Evolutionary conservation across 2,329 filamentous ascomycete species (phyloP).

Genomic region (Exophiala viscosa): DNA sequence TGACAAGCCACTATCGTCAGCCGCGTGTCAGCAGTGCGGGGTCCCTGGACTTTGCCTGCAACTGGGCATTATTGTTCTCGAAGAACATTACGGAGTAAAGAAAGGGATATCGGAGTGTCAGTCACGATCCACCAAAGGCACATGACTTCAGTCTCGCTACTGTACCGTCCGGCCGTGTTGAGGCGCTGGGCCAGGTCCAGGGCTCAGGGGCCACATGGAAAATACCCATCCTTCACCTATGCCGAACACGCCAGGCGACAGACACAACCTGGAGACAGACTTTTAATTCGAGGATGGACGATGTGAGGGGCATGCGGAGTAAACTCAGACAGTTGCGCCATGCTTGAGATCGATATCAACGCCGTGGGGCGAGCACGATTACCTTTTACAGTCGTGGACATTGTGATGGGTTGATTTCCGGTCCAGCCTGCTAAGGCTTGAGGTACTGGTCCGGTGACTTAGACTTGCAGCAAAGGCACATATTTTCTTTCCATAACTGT

Average conservation of each 20-base stretch:
- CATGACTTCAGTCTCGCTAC: too few species aligned
- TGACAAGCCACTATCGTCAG: too few species aligned
- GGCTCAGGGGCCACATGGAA: not conserved
- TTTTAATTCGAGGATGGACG: not conserved
- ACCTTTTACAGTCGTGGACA: not conserved
- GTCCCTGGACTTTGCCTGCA: too few species aligned
- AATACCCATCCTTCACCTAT: conserved; percentile 16
- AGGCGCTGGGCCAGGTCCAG: too few species aligned
- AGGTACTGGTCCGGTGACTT: not conserved
- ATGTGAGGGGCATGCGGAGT: conserved; percentile 9
- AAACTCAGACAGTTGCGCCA: not conserved
- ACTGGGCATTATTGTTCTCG: too few species aligned
- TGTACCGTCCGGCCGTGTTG: too few species aligned
- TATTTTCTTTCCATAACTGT: not conserved
- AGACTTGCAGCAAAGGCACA: not conserved
- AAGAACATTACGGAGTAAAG: too few species aligned
- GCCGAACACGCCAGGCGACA: not conserved
- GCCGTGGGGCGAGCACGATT: conserved; percentile 1
- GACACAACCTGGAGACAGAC: not conserved
- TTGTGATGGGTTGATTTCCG: not conserved
- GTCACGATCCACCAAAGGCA: too few species aligned
- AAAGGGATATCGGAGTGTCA: too few species aligned
- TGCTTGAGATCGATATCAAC: not conserved
- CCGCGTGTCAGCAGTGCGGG: too few species aligned
- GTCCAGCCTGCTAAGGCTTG: not conserved